Base-by-base conservation (phyloP, 306 rosid species). In the Quercus bicolor region DNA sequence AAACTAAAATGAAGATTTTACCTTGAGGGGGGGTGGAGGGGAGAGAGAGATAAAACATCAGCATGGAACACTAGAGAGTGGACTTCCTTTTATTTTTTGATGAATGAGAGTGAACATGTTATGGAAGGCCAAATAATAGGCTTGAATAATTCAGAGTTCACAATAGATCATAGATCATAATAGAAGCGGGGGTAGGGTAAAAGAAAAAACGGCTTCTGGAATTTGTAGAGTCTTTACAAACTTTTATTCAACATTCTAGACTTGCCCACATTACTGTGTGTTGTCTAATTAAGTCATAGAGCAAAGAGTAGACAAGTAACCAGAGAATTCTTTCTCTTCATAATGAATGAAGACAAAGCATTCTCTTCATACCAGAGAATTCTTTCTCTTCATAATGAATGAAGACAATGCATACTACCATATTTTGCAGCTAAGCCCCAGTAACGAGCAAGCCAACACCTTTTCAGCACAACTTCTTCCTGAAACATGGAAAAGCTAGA, bases 391-490 rank as follows among this genome's bases (percentile, higher is more conserved):
- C 45, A 37, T 37, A 37, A 37, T 37, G 45, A 37, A 37, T 37
- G 45, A 37, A 37, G 45, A 37, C 45, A 37, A 37, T 37, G 45
- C 45, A 40, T 40, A 69, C 77, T 86, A 92, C 98, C 97, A 78
- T 86, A 89, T 86, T 87, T 95, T 78, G 91, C 89, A 53, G 98
- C 98, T 77, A 95, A 83, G 71, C 98, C 98, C 98, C 98, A 95
- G 81, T 95, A 92, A 70, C 98, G 98, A 79, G 98, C 98, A 85
- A 95, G 95, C 98, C 98, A 95, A 80, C 98, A 95, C 85, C 98
- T 93, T 90, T 95, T 92, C 29, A 95, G 98, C 85, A 95, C 98
- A 68, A 95, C 98, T 91, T 95, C 98, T 82, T 95, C 98, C 98
- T 95, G 90, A 84, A 78, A 86, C 57, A 59, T 77, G 56, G 79